These are phyloP conservation scores for Lipomyces yamanashiensis DNA, from an alignment of 805 yeast species.

Conservation along the genomic window DNA sequence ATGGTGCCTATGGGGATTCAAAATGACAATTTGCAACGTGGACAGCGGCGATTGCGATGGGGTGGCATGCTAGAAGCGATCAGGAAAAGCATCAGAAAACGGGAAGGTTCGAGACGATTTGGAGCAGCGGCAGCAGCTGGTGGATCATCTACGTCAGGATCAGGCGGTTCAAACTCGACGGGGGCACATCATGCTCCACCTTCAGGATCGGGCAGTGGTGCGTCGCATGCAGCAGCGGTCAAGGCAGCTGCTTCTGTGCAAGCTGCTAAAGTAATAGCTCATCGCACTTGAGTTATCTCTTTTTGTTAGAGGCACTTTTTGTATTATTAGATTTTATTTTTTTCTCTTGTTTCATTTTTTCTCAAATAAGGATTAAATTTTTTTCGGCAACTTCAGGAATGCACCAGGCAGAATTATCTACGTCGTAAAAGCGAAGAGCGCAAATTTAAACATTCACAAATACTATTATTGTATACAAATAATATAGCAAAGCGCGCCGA, in stretches of 20 bases:
- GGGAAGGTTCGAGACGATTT: slow-evolving; percentile 55
- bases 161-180: slow-evolving; percentile 2
- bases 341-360: background rate
- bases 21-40: slow-evolving; percentile 81
- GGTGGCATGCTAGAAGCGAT: slow-evolving; percentile 97
- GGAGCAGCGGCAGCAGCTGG: slow-evolving; percentile 11
- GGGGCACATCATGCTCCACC: background rate
- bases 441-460: background rate
- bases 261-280: background rate
- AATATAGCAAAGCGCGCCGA: slow-evolving; percentile 24
- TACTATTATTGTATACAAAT: background rate
- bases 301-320: background rate
- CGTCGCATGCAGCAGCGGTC: background rate
- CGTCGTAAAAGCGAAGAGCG: background rate
- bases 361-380: background rate
- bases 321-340: slow-evolving; percentile 5
- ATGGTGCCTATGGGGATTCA: slow-evolving; percentile 95
- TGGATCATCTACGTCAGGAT: slow-evolving; percentile 2
- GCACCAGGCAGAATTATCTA: background rate
- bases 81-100: slow-evolving; percentile 83
- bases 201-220: background rate
- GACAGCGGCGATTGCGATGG: slow-evolving; percentile 90
- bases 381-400: background rate
- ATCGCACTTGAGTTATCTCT: background rate
- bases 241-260: background rate